A percentile compares a stretch with the other conserved stretches of the same genome.
Evolutionary conservation across 2,329 filamentous ascomycete genomes (phyloP).

Genomic region (Aureobasidium pullulans): DNA sequence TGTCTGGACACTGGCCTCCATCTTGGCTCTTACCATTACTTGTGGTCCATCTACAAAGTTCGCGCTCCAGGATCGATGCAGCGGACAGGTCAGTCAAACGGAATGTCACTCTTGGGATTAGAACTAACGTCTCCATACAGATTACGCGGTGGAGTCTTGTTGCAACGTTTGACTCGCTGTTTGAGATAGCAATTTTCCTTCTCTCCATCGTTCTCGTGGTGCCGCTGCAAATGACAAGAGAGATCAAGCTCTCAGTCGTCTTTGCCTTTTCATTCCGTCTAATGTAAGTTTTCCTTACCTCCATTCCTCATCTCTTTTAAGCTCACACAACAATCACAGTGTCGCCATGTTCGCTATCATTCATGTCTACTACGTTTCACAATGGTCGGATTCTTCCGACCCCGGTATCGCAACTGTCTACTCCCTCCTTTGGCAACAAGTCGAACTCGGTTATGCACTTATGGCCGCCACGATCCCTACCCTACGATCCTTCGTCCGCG

Average conservation of each 20-base stretch:
- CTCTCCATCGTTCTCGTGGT: constrained; percentile 22
- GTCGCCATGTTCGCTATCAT: constrained; percentile 15
- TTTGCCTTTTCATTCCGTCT: constrained; percentile 24
- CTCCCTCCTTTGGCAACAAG: constrained; percentile 23
- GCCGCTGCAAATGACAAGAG: constrained; percentile 23
- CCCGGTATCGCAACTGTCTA: constrained; percentile 19
- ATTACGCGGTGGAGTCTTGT: constrained; percentile 22
- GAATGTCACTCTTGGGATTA: neutral
- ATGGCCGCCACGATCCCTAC: constrained; percentile 25
- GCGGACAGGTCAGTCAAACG: constrained; percentile 16
- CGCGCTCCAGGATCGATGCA: neutral
- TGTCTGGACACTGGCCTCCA: constrained; percentile 22
- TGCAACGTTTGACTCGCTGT: constrained; percentile 21
- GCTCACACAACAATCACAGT: neutral
- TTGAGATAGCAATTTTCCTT: constrained; percentile 21
- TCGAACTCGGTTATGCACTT: constrained; percentile 24
- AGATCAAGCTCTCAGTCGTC: constrained; percentile 24
- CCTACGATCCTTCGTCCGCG: constrained; percentile 24
- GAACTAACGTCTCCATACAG: constrained; percentile 6
- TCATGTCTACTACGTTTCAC: constrained; percentile 14
- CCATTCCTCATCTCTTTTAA: neutral
- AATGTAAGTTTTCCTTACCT: constrained; percentile 11
- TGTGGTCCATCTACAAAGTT: neutral
- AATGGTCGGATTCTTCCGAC: constrained; percentile 13
- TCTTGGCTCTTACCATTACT: constrained; percentile 14